A percentile compares a stretch with the other conserved stretches of the same genome.
phyloP scores from a whole-genome alignment of 495 filamentous ascomycete genomes.

The Aspergillus cavernicola region DNA sequence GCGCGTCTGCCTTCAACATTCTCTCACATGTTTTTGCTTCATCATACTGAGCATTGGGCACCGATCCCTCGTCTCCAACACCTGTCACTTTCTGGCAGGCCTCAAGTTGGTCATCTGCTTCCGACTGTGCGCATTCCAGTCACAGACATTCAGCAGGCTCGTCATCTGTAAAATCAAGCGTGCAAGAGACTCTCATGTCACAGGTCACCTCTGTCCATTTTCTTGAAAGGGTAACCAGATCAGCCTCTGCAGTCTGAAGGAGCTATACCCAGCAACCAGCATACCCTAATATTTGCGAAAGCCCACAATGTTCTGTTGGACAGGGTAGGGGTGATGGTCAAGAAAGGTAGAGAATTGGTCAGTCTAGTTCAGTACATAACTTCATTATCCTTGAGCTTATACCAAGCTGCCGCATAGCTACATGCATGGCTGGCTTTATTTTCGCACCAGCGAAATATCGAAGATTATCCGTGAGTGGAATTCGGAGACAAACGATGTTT shows the following conservation, averaged over 20 bases:
- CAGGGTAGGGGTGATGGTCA: no score
- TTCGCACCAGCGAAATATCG: no score
- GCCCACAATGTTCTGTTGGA: no score
- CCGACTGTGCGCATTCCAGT: neutral
- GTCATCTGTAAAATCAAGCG: neutral
- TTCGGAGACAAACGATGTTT: no score
- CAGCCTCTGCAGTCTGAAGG: neutral
- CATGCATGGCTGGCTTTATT: no score
- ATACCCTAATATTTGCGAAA: no score
- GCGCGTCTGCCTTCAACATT: slow-evolving; percentile 18
- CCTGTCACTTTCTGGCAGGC: neutral
- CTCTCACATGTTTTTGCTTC: slow-evolving; percentile 5
- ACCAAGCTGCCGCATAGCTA: no score
- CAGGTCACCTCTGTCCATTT: neutral
- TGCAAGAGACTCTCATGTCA: neutral
- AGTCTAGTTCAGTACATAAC: no score
- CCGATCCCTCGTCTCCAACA: slow-evolving; percentile 20
- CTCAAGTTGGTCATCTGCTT: neutral
- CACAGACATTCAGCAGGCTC: neutral
- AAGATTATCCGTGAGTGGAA: no score
- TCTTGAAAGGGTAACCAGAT: neutral
- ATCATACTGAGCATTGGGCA: slow-evolving; percentile 18
- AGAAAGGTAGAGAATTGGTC: no score
- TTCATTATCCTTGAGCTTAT: no score
- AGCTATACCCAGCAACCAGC: no score